Evolutionary conservation across 176 grass and related monocot species (phyloP), one percentile per base, ranked within the genome.

Genomic region (Areca catechu): DNA sequence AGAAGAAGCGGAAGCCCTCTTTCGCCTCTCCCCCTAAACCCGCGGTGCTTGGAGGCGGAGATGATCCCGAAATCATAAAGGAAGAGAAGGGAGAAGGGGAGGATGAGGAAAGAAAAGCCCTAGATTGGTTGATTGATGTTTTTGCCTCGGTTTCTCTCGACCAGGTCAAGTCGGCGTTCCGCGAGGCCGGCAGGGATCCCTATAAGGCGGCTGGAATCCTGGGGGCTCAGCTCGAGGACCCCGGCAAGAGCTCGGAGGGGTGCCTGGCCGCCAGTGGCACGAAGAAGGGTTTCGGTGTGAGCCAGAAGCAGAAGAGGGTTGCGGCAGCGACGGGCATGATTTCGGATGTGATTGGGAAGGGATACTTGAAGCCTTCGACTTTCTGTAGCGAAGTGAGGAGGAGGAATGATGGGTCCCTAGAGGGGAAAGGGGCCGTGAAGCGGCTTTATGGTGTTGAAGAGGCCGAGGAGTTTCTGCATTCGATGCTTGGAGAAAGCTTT

Each of bases 301-400:
- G 30, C 19, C 74, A 74, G 60, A 78, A 58, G 71, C 68, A 58
- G 23, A 85, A 85, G 67, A 85, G 53, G 62, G 19, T 68, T 9
- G 70, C 70, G 3, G 82, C 86, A 19, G 67, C 83, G 5, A 75
- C 75, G 4, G 93, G 93, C 3, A 88, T 84, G 72, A 81, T 97
- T 15, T 66, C 83, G 3, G 82, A 74, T 66, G 83, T 97, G 1
- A 88, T 91, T 15, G 93, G 93, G 27, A 97, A 88, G 74, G 74
- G 51, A 0, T 90, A 90, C 62, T 63, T 61, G 18, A 56, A 72
- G 15, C 64, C 78, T n/a, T 24, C 51, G 24, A 50, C 55, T 9
- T 43, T 37, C 22, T 20, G 17, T 22, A 74, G 3, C 24, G 17
- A 0, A 75, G 43, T 62, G 48, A 25, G 25, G 9, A 65, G 3